phyloP scores from a whole-genome alignment of 106 monocot genomes.

The Cymbidium sinense region DNA sequence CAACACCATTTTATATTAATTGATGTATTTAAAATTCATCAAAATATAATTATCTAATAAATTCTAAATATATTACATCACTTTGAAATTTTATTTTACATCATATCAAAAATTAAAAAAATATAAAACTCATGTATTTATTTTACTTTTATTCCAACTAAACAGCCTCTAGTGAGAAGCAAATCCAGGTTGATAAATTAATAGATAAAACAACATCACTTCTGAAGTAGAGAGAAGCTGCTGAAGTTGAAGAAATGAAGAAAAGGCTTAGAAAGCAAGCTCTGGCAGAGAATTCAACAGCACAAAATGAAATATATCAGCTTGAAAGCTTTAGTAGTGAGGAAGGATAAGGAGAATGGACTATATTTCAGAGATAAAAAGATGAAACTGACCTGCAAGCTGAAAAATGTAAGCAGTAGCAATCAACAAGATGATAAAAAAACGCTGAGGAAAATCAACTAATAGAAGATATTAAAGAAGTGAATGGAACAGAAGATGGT shows the following conservation, averaged over 20 bases:
- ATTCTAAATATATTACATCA: no score
- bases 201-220: slow-evolving; percentile 21
- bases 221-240: slow-evolving; percentile 24
- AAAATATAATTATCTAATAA: no score
- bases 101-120: no score
- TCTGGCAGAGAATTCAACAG: neutral
- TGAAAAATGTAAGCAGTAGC: neutral
- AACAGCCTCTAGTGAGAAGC: slow-evolving; percentile 34
- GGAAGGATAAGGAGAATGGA: slow-evolving; percentile 13
- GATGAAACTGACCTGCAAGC: slow-evolving; percentile 10
- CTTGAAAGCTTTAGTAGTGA: neutral
- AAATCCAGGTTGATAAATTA: slow-evolving; percentile 1
- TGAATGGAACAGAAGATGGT: neutral
- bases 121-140: no score
- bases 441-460: neutral
- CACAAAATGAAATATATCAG: neutral
- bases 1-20: no score
- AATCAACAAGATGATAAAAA: slow-evolving; percentile 7
- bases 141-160: no score
- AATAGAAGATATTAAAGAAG: neutral
- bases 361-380: slow-evolving; percentile 17
- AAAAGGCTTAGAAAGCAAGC: neutral
- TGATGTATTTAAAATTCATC: no score
- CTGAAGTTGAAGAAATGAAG: slow-evolving; percentile 27
- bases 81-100: no score